Percentiles rank a stretch among this genome's conserved stretches.
These are phyloP conservation scores for Fusarium continuum DNA, from an alignment of 2,329 filamentous ascomycete genomes.

Conservation along the genomic window DNA sequence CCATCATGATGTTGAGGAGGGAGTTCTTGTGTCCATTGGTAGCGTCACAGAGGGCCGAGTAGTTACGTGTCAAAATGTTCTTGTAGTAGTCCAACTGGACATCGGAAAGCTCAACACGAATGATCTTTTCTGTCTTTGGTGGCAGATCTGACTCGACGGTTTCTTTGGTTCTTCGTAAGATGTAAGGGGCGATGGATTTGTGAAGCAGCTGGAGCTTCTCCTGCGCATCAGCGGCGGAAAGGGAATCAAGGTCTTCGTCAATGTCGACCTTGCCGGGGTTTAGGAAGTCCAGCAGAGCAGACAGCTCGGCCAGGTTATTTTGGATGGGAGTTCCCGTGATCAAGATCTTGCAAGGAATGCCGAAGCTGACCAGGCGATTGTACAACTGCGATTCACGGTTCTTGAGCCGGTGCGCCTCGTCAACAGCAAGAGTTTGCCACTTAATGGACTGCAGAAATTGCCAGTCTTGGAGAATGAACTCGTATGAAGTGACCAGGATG, in stretches of 20 bases:
- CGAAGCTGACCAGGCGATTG: conserved; percentile 83
- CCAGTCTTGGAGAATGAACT: conserved; percentile 90
- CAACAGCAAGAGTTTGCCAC: conserved; percentile 96
- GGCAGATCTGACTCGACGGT: conserved; percentile 97
- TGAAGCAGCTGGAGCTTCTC: conserved; percentile 88
- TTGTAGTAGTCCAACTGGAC: conserved; percentile 98
- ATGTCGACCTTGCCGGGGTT: conserved; percentile 94
- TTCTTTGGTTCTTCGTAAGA: conserved; percentile 94
- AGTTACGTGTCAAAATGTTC: conserved; percentile 97
- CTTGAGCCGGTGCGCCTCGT: conserved; percentile 96
- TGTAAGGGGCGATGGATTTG: conserved; percentile 88
- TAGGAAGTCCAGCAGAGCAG: conserved; percentile 92
- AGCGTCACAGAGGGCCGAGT: conserved; percentile 90
- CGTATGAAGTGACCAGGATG: conserved; percentile 96
- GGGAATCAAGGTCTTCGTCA: conserved; percentile 86
- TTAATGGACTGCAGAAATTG: conserved; percentile 88
- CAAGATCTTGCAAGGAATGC: conserved; percentile 85
- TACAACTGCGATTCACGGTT: conserved; percentile 96
- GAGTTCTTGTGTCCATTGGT: conserved; percentile 93
- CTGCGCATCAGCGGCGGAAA: conserved; percentile 82
- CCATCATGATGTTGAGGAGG: conserved; percentile 98
- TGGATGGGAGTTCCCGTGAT: conserved; percentile 98
- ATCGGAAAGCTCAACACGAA: conserved; percentile 95
- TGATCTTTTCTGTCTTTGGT: conserved; percentile 98
- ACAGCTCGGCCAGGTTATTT: conserved; percentile 92